phyloP scores from a whole-genome alignment of 2,329 filamentous ascomycete genomes.

The Pseudogymnoascus sp. region DNA sequence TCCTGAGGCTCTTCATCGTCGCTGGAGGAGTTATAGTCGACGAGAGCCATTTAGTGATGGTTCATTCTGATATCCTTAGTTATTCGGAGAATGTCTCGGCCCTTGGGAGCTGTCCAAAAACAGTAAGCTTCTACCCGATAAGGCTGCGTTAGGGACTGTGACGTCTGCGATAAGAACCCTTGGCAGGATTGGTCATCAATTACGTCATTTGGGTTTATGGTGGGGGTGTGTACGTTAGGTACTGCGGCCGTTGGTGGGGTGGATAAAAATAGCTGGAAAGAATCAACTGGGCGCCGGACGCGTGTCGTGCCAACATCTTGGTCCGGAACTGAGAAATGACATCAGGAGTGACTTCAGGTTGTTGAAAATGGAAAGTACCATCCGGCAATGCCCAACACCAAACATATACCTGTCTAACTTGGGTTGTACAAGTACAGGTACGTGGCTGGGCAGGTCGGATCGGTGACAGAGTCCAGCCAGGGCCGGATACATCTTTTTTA shows the following conservation, averaged over 20 bases:
- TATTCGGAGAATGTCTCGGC: neutral
- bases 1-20: slow-evolving; percentile 25
- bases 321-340: neutral
- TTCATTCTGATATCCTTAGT: neutral
- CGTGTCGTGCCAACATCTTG: slow-evolving; percentile 3
- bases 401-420: neutral
- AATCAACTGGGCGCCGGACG: neutral
- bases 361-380: neutral
- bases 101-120: neutral
- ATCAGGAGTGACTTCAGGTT: neutral
- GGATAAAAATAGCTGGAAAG: neutral
- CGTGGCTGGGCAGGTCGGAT: neutral
- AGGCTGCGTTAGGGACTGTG: neutral
- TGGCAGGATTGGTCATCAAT: neutral
- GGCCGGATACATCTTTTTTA: neutral
- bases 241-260: neutral
- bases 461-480: neutral
- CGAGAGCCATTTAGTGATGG: slow-evolving; percentile 45
- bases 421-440: neutral
- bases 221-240: neutral
- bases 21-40: slow-evolving; percentile 55
- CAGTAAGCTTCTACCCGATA: slow-evolving; percentile 2
- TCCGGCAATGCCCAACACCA: neutral
- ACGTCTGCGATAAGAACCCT: neutral
- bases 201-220: neutral